Conservation (phyloP, 1,139 yeast species). For the Sugiyamaella sp. region DNA sequence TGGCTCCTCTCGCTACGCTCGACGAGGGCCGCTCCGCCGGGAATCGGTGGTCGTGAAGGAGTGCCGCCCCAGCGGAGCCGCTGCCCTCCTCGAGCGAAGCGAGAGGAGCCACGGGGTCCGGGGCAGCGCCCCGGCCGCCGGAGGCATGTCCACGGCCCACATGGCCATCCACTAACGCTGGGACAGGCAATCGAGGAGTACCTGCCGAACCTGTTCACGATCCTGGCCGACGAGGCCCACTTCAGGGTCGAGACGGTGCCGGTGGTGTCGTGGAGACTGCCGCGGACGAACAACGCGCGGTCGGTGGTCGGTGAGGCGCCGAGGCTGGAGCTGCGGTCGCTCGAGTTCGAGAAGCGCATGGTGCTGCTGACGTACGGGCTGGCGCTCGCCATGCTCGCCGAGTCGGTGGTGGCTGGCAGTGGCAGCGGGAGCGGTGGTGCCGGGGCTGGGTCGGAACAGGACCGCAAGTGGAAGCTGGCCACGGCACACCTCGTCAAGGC, state of each 20-base stretch:
- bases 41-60: too few relatives aligned
- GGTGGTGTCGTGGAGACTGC: slow-evolving; percentile 38
- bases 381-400: slow-evolving; percentile 34
- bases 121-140: not conserved
- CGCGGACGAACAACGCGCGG: slow-evolving; percentile 31
- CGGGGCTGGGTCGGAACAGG: slow-evolving; percentile 20
- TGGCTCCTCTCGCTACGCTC: too few relatives aligned
- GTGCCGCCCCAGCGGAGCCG: too few relatives aligned
- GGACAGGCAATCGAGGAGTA: slow-evolving; percentile 40
- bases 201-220: slow-evolving; percentile 35
- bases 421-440: slow-evolving; percentile 18
- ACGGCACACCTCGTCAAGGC: slow-evolving; percentile 38
- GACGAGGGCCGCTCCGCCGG: too few relatives aligned
- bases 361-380: slow-evolving; percentile 38
- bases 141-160: not conserved
- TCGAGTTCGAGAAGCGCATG: slow-evolving; percentile 40
- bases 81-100: not conserved
- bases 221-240: slow-evolving; percentile 5
- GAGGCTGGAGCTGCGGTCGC: slow-evolving; percentile 33
- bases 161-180: too few relatives aligned
- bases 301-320: slow-evolving; percentile 33
- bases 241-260: slow-evolving; percentile 11
- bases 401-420: slow-evolving; percentile 23
- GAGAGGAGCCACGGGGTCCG: not conserved
- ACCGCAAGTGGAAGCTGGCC: slow-evolving; percentile 38